Evolutionary conservation across 1,139 yeast genomes (phyloP).

Genomic region (Candida gigantensis): DNA sequence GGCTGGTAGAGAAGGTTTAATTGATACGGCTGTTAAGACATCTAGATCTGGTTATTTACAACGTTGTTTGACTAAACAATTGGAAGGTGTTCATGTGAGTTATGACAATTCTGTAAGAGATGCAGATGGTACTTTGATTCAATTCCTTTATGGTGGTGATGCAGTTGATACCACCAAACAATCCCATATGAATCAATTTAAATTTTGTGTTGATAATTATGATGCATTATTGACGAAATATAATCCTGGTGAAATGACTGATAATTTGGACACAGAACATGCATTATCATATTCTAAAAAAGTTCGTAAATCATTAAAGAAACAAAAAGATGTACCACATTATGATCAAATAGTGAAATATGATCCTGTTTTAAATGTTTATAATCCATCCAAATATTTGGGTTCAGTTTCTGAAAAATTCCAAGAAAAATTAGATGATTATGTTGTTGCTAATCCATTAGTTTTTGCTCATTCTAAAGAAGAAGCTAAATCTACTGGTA

Average conservation of each 20-base stretch:
- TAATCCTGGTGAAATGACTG: conserved; percentile 76
- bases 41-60: conserved; percentile 98
- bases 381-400: conserved; percentile 83
- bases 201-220: conserved; percentile 90
- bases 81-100: conserved; percentile 93
- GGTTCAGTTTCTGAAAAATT: conserved; percentile 94
- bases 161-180: conserved; percentile 92
- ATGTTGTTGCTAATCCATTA: conserved; percentile 54
- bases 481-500: conserved; percentile 43
- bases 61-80: conserved; percentile 96
- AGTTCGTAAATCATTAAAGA: conserved; percentile 71
- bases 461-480: conserved; percentile 56
- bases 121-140: conserved; percentile 90
- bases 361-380: conserved; percentile 87
- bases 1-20: conserved; percentile 99
- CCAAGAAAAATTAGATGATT: conserved; percentile 75
- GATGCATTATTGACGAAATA: conserved; percentile 84
- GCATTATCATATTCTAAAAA: conserved; percentile 84
- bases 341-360: conserved; percentile 65
- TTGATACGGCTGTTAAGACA: conserved; percentile 99
- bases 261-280: conserved; percentile 75
- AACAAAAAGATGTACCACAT: conserved; percentile 63
- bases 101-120: conserved; percentile 97
- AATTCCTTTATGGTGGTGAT: conserved; percentile 98
- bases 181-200: conserved; percentile 90